A percentile compares a stretch with the other conserved stretches of the same genome.
These are phyloP conservation scores for Candida schatavii DNA, from an alignment of 805 yeast genomes.

Conservation along the genomic window DNA sequence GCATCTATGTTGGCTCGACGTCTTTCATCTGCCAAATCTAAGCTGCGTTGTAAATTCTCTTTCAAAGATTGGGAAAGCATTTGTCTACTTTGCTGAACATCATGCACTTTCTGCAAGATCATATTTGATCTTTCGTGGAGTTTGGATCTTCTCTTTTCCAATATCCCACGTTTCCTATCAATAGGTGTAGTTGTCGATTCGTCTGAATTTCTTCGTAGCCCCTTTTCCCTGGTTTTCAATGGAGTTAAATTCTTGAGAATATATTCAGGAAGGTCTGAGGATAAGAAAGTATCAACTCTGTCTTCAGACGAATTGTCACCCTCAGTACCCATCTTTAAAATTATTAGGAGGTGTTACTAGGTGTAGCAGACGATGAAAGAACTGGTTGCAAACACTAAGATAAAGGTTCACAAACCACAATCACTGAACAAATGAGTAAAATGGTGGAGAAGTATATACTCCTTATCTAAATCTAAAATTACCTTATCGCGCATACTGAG, in stretches of 20 bases:
- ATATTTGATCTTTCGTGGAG: conserved; percentile 6
- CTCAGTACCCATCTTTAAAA: neutral
- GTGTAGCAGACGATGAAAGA: too few relatives aligned
- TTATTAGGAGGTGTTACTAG: too few relatives aligned
- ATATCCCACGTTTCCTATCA: conserved; percentile 8
- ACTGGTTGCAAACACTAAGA: too few relatives aligned
- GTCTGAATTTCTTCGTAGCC: conserved; percentile 1
- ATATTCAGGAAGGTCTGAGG: conserved; percentile 8
- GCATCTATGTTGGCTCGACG: conserved; percentile 7
- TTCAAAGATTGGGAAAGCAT: conserved; percentile 4
- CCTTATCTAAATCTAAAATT: neutral
- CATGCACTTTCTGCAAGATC: conserved; percentile 8
- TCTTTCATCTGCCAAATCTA: conserved; percentile 8
- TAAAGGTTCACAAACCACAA: too few relatives aligned
- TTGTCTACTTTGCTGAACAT: conserved; percentile 4
- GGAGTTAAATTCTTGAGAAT: conserved; percentile 11
- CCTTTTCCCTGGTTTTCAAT: conserved; percentile 1
- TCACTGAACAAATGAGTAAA: too few relatives aligned
- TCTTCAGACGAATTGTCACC: conserved; percentile 1
- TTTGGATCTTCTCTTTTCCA: conserved; percentile 7
- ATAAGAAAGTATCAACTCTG: neutral
- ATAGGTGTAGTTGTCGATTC: conserved; percentile 3
- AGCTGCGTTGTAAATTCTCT: conserved; percentile 6
- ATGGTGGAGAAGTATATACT: too few relatives aligned
- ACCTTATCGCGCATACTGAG: neutral